phyloP scores from a whole-genome alignment of 1,284 basidiomycete genomes.

The Leccinum proliferum region DNA sequence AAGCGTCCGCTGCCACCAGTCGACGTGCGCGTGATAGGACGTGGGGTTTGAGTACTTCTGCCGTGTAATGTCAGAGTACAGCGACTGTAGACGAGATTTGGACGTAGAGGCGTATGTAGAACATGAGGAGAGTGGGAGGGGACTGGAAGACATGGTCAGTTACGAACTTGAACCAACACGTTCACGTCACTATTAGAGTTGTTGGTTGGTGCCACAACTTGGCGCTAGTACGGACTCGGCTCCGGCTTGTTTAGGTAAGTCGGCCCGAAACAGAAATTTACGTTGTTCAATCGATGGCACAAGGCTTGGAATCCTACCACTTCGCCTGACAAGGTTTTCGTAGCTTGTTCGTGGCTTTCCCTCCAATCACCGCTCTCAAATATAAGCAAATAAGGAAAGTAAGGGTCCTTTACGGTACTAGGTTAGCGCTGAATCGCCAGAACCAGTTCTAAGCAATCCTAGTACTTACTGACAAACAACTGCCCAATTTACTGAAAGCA shows the following conservation, averaged over 20 bases:
- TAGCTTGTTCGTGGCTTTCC: no score
- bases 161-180: background rate
- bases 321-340: no score
- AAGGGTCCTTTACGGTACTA: no score
- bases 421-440: no score
- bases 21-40: constrained; percentile 75
- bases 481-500: no score
- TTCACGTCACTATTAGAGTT: background rate
- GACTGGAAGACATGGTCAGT: constrained; percentile 18
- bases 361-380: background rate
- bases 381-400: background rate
- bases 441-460: no score
- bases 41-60: constrained; percentile 83
- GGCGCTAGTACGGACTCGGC: background rate
- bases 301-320: no score
- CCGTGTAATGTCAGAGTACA: constrained; percentile 85
- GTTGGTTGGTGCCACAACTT: no score
- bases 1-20: constrained; percentile 82
- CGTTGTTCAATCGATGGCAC: background rate
- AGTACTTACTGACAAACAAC: no score
- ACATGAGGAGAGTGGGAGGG: constrained; percentile 30
- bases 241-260: background rate
- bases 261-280: background rate
- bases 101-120: constrained; percentile 49
- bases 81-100: constrained; percentile 65